Base-by-base conservation (phyloP, 2,329 filamentous ascomycete species). In the Ceratocystis eucalypticola region DNA sequence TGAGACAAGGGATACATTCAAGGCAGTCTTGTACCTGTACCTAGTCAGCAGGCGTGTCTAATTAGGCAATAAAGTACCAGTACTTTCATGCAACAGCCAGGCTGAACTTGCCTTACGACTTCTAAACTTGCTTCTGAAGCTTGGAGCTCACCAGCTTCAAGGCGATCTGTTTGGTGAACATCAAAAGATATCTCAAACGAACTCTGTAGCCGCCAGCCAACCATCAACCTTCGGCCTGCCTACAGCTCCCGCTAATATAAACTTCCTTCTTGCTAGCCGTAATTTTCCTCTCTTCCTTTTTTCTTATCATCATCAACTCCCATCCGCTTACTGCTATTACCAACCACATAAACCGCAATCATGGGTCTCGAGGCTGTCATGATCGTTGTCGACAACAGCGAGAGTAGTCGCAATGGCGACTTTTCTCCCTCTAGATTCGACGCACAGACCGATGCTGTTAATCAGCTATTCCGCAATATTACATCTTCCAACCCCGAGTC, bases 341-440 rank as follows among this genome's bases (percentile, higher is more conserved):
- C 57, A 64, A 37, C 68, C 64, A 59, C 44, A 68, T 37, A 28
- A 65, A 64, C 76, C 76, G 78, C 76, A 85, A 92, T 82, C 74
- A 99, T 99, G 94, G 89, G 88, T 79, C 87, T 99, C 78, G 94
- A 99, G 86, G 95, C 94, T 80, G 95, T 96, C 70, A 97, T 99
- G 92, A 90, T 99, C 77, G 87, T 97, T 83, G 91, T 97, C 74
- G 94, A 99, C 84, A 99, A 97, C 83, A 96, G 92, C 81, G 94
- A 99, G 81, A 92, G 89, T 80, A 96, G 91, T 81, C 87, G 94
- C 75, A 99, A 99, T 79, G 94, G 95, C 75, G 94, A 99, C 77
- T 83, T 82, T 76, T 88, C 89, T 74, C 93, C 94, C 68, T 95
- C 92, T 71, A 86, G 94, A 77, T 99, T 92, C 82, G 91, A 96